phyloP scores from a whole-genome alignment of 1,284 basidiomycete species.

The Trichosporon sp. region DNA sequence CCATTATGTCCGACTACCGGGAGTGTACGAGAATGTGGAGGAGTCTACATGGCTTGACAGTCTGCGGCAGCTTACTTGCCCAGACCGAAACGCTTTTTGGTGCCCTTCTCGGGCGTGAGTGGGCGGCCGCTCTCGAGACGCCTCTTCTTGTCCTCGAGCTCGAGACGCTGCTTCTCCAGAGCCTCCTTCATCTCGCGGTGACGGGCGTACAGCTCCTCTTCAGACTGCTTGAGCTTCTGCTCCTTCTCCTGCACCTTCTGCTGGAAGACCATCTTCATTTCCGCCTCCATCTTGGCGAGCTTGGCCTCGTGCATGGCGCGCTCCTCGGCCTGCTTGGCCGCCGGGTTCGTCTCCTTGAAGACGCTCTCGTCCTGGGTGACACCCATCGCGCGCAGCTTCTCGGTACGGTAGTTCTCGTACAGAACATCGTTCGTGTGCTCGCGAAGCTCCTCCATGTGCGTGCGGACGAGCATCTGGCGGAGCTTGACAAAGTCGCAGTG shows the following conservation, averaged over 20 bases:
- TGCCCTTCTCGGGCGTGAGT: slow-evolving; percentile 83
- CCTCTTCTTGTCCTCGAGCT: slow-evolving; percentile 98
- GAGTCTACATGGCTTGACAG: background rate
- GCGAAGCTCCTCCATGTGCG: slow-evolving; percentile 95
- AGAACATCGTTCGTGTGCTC: slow-evolving; percentile 89
- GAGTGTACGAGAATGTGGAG: slow-evolving; percentile 1
- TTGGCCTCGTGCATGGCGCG: slow-evolving; percentile 88
- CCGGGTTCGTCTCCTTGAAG: slow-evolving; percentile 97
- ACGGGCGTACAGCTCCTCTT: slow-evolving; percentile 93
- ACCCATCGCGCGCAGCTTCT: slow-evolving; percentile 90
- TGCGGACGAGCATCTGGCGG: slow-evolving; percentile 93
- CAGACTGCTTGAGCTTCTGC: slow-evolving; percentile 92
- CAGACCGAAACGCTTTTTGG: slow-evolving; percentile 47
- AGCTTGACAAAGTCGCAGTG: slow-evolving; percentile 99
- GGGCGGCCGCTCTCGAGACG: slow-evolving; percentile 89
- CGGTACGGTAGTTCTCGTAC: slow-evolving; percentile 80
- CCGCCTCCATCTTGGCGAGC: slow-evolving; percentile 96
- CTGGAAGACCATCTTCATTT: slow-evolving; percentile 99
- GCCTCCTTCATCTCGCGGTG: slow-evolving; percentile 99
- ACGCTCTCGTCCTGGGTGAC: slow-evolving; percentile 92
- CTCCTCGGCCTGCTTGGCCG: slow-evolving; percentile 90
- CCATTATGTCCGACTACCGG: slow-evolving; percentile 4
- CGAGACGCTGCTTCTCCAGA: slow-evolving; percentile 88
- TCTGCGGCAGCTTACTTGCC: slow-evolving; percentile 32
- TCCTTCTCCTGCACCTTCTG: slow-evolving; percentile 99